Evolutionary conservation across 768 basidiomycete genomes (phyloP), one percentile per base, ranked within the genome.

Genomic region (Leccinellum albellum): DNA sequence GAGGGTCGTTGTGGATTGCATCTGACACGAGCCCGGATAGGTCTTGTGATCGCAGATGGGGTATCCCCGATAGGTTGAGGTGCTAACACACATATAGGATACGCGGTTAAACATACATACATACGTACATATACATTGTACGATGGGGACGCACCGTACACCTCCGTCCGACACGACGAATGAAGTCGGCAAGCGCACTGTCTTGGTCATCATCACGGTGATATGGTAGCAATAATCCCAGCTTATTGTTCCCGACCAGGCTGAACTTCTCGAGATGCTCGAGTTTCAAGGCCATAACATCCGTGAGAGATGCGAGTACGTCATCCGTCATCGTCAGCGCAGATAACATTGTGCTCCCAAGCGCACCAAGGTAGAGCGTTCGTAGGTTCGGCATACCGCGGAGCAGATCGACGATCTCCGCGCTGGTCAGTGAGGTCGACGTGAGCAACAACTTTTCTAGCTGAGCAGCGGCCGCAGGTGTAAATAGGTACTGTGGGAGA

Each of bases 191-290:
- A 4, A 88, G 64, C 1, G 81, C 70, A 3, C 72, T 63, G 8
- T 72, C 64, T 49, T 60, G 64, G 33, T 56, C 63, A 6, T 26
- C 26, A 26, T 26, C 26, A 6, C 26, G 26, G 28, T 42, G 49
- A 46, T 68, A 67, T 7, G 74, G 70, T 0, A 68, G 63, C 0
- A 67, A 64, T 17, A 73, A 51, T 7, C 82, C 83, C 17, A 89
- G 66, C 56, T 85, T 87, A 6, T 75, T 74, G 63, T 89, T 89
- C 7, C 83, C 83, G 6, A 85, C 85, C 6, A 89, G 72, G 64
- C 72, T 88, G 50, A 89, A 55, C 56, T 73, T 77, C 53, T 84
- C 80, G 24, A 89, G 70, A 23, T 66, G 57, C 10, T 60, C 45
- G 57, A 71, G 77, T 0, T 58, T 50, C 21, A 66, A 29, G 28